These are phyloP conservation scores for Claviceps sp. DNA, from an alignment of 2,329 filamentous ascomycete genomes.

Conservation along the genomic window DNA sequence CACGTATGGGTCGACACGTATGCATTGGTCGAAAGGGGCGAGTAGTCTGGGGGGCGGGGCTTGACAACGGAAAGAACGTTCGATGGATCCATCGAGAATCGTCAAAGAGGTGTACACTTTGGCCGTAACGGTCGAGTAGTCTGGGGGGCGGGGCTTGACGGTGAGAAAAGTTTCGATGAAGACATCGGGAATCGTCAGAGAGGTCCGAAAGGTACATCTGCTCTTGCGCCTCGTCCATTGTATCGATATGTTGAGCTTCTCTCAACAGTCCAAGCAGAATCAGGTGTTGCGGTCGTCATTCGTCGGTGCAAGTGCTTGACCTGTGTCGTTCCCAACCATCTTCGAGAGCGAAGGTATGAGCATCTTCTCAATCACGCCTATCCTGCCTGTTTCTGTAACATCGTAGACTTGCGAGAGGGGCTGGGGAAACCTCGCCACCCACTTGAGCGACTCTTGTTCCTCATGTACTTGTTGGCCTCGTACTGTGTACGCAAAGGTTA, in stretches of 20 bases:
- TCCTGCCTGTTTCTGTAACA: conserved; percentile 17
- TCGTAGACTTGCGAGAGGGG: conserved; percentile 28
- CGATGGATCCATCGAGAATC: conserved; percentile 16
- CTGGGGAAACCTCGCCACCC: conserved; percentile 28
- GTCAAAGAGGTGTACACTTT: conserved; percentile 17
- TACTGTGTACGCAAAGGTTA: conserved; percentile 33
- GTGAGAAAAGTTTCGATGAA: conserved; percentile 19
- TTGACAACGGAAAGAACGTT: conserved; percentile 21
- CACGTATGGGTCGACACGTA: too few species aligned
- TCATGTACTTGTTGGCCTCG: conserved; percentile 26
- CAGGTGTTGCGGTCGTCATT: conserved; percentile 21
- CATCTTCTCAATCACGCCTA: conserved; percentile 22
- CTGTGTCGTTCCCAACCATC: conserved; percentile 22
- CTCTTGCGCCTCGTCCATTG: conserved; percentile 16
- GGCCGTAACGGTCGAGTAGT: conserved; percentile 20
- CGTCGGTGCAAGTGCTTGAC: conserved; percentile 13
- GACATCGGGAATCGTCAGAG: conserved; percentile 18
- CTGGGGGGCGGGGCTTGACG: conserved; percentile 17
- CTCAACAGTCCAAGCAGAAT: conserved; percentile 17
- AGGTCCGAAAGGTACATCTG: conserved; percentile 22
- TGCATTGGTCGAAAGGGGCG: not conserved
- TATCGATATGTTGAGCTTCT: conserved; percentile 10
- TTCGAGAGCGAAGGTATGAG: conserved; percentile 11
- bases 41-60: conserved; percentile 19
- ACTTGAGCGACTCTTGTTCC: conserved; percentile 22